These are phyloP conservation scores for Monilinia fructigena DNA, from an alignment of 2,329 filamentous ascomycete species.

Conservation along the genomic window DNA sequence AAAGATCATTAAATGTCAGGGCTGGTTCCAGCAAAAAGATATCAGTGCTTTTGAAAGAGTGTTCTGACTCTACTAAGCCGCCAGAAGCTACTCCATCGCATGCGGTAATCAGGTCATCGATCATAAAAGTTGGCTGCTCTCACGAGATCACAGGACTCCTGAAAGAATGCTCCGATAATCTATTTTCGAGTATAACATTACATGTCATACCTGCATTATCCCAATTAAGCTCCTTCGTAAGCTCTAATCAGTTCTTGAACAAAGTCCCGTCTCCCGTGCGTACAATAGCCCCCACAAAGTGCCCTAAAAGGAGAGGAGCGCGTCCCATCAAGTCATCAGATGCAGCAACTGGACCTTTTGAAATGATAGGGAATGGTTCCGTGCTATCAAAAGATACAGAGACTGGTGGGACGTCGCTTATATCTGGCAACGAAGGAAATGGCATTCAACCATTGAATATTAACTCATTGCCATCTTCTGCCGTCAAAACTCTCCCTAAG, in stretches of 20 bases:
- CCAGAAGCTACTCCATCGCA: not conserved
- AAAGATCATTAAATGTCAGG: not conserved
- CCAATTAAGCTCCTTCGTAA: constrained; percentile 9
- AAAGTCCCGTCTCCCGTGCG: not conserved
- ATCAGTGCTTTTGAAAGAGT: not conserved
- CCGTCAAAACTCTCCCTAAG: not conserved
- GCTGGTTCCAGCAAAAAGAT: not conserved
- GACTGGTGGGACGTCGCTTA: not conserved
- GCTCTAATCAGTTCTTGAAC: not conserved
- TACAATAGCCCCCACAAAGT: not conserved
- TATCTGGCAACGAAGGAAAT: not conserved
- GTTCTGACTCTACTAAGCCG: too few species aligned
- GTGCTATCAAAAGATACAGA: not conserved
- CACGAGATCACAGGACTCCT: not conserved
- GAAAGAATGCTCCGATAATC: constrained; percentile 1
- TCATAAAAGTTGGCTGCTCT: not conserved
- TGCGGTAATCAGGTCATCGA: not conserved
- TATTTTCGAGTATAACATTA: not conserved
- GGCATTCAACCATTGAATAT: not conserved
- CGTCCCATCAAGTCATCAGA: too few species aligned
- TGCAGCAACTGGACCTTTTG: too few species aligned
- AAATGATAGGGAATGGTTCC: not conserved
- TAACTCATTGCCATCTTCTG: not conserved
- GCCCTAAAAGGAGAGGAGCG: not conserved
- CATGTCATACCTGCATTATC: constrained; percentile 5